These are phyloP conservation scores for Cajanus cajan DNA, from an alignment of 306 rosid species.

Conservation along the genomic window DNA sequence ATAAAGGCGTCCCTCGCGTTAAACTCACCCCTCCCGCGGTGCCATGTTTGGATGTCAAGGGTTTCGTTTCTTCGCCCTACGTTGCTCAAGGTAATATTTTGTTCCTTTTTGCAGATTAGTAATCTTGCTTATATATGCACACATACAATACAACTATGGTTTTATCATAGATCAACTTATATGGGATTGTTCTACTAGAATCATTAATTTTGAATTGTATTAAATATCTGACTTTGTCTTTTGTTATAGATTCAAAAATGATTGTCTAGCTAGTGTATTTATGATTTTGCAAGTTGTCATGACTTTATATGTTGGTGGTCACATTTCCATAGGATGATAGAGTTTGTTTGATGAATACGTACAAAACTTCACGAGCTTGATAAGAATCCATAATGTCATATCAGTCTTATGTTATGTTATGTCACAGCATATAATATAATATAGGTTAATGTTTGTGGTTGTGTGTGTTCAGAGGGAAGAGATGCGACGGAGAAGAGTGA, in stretches of 20 bases:
- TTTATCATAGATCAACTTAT: too few species aligned
- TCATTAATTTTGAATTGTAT: too few species aligned
- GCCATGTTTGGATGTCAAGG: constrained; percentile 33
- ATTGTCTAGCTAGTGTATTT: too few species aligned
- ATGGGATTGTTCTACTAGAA: too few species aligned
- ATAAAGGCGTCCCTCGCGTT: constrained; percentile 56
- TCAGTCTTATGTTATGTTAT: background rate
- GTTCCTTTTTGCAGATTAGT: background rate
- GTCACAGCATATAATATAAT: background rate
- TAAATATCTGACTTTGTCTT: too few species aligned
- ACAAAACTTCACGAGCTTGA: background rate
- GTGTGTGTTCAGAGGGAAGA: constrained; percentile 48
- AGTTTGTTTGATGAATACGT: background rate
- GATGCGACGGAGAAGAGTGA: constrained; percentile 61
- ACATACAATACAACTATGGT: too few species aligned
- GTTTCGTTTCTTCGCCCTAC: constrained; percentile 50
- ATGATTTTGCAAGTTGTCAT: background rate
- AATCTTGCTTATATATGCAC: too few species aligned
- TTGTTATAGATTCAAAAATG: too few species aligned
- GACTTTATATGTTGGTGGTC: background rate
- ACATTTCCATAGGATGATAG: background rate
- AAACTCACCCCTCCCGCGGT: constrained; percentile 43
- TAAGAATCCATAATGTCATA: background rate
- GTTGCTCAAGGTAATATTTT: constrained; percentile 63
- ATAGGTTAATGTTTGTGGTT: background rate